Conservation (phyloP, 2,329 filamentous ascomycete genomes). For the Ophiostoma triangulosporum region DNA sequence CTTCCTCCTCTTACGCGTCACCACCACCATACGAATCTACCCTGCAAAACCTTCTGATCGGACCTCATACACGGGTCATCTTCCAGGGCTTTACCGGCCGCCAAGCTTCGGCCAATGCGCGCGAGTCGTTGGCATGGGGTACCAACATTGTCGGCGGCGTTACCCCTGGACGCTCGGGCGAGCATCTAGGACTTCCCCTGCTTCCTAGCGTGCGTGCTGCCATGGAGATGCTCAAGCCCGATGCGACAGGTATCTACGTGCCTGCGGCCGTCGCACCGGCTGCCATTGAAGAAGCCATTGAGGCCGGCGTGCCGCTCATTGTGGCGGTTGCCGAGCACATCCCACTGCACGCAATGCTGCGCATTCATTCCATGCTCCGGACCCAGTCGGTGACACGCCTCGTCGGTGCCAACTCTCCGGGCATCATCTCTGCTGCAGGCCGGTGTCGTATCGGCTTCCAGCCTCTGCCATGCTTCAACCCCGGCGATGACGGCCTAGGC, state of each 20-base stretch:
- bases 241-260: conserved; percentile 70
- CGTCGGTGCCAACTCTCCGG: conserved; percentile 69
- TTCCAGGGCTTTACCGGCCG: conserved; percentile 30
- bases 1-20: background rate
- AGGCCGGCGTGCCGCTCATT: conserved; percentile 63
- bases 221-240: conserved; percentile 55
- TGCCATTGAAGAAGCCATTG: conserved; percentile 69
- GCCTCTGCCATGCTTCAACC: conserved; percentile 55
- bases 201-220: conserved; percentile 55
- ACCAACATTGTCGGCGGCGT: conserved; percentile 72
- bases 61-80: conserved; percentile 26
- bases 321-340: conserved; percentile 73
- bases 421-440: conserved; percentile 64
- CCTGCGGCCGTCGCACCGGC: conserved; percentile 58
- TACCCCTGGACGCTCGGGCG: conserved; percentile 38
- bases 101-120: conserved; percentile 60
- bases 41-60: conserved; percentile 25
- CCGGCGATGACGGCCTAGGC: conserved; percentile 32
- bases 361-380: conserved; percentile 53
- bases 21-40: conserved; percentile 19
- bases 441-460: conserved; percentile 67
- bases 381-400: conserved; percentile 60
- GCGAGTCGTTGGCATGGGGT: conserved; percentile 63
- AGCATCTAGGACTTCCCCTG: conserved; percentile 58
- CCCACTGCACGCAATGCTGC: conserved; percentile 62